Conservation (phyloP, 2,329 filamentous ascomycete species). For the Hyphodiscus sp. region DNA sequence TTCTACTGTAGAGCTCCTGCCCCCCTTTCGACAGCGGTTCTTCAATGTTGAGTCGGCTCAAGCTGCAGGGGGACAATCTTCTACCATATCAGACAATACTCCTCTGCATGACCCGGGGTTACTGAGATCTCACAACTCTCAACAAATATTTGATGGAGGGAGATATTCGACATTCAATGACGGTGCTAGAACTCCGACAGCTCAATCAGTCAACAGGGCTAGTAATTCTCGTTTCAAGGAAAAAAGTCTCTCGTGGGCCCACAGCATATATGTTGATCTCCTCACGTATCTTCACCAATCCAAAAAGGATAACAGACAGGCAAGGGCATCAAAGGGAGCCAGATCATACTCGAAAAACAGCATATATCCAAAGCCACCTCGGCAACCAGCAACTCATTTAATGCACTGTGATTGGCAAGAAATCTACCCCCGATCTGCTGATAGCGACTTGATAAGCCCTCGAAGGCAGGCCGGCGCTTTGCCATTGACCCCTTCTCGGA, state of each 20-base stretch:
- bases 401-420: slow-evolving; percentile 15
- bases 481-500: background rate
- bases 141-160: background rate
- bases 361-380: slow-evolving; percentile 45
- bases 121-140: background rate
- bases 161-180: slow-evolving; percentile 11
- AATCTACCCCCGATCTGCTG: slow-evolving; percentile 1
- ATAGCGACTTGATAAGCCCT: background rate
- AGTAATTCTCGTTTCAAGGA: slow-evolving; percentile 54
- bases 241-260: slow-evolving; percentile 62
- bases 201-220: slow-evolving; percentile 18
- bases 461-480: slow-evolving; percentile 1
- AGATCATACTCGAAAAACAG: slow-evolving; percentile 41
- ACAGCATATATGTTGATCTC: slow-evolving; percentile 66
- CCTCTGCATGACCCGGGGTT: background rate
- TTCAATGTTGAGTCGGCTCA: slow-evolving; percentile 8
- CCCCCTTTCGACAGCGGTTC: slow-evolving; percentile 9
- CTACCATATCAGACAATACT: background rate
- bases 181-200: slow-evolving; percentile 18
- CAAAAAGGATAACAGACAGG: slow-evolving; percentile 41
- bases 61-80: slow-evolving; percentile 1
- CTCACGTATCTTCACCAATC: slow-evolving; percentile 56
- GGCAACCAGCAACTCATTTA: slow-evolving; percentile 25
- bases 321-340: slow-evolving; percentile 28
- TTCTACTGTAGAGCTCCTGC: slow-evolving; percentile 7